Evolutionary conservation across 306 rosid genomes (phyloP).

Genomic region (Comarum palustre): DNA sequence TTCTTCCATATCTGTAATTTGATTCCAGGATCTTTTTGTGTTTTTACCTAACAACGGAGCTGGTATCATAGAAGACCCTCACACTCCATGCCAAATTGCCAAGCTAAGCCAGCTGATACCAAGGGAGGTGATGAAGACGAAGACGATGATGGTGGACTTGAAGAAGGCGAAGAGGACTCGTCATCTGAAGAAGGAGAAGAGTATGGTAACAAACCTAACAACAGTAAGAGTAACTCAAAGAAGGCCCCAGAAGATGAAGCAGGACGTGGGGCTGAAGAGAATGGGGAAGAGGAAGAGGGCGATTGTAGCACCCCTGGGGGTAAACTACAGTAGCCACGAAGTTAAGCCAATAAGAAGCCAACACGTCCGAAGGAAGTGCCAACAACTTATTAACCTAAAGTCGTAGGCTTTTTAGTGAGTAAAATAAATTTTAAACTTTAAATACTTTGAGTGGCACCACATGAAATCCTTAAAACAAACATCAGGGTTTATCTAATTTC

Average conservation of each 20-base stretch:
- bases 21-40: slow-evolving; percentile 46
- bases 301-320: too few relatives aligned
- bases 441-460: too few relatives aligned
- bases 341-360: too few relatives aligned
- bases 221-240: slow-evolving; percentile 52
- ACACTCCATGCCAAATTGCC: slow-evolving; percentile 34
- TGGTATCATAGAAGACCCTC: slow-evolving; percentile 35
- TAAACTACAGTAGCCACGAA: too few relatives aligned
- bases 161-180: slow-evolving; percentile 74
- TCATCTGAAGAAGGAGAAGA: slow-evolving; percentile 78
- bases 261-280: slow-evolving; percentile 59
- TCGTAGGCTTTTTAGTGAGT: too few relatives aligned
- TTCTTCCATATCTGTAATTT: slow-evolving; percentile 10
- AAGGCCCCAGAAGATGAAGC: slow-evolving; percentile 61
- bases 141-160: slow-evolving; percentile 54
- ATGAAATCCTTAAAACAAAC: too few relatives aligned
- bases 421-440: too few relatives aligned
- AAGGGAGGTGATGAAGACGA: slow-evolving; percentile 60
- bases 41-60: slow-evolving; percentile 24
- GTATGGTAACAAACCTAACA: slow-evolving; percentile 51
- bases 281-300: slow-evolving; percentile 57
- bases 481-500: too few relatives aligned
- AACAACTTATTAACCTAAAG: too few relatives aligned
- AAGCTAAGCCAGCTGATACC: slow-evolving; percentile 49
- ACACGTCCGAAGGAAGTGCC: too few relatives aligned